Base-by-base conservation (phyloP, 139 green algal species). In the Mychonastes homosphaera region DNA sequence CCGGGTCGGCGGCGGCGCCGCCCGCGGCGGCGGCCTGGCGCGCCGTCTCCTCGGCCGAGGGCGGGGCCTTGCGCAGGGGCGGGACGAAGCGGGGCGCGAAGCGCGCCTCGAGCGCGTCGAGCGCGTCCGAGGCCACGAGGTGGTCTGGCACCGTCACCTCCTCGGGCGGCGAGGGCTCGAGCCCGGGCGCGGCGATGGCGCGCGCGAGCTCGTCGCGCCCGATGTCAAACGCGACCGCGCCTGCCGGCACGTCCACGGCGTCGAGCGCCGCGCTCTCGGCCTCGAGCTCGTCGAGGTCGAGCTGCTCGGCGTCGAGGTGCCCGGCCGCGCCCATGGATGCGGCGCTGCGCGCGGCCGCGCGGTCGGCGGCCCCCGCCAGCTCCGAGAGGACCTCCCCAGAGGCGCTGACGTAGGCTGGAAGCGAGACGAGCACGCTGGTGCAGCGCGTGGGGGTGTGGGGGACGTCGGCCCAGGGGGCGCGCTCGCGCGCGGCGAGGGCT, bases 61-160 rank as follows among this genome's bases (percentile, higher is more conserved):
- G n/a, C n/a, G n/a, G n/a, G n/a, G n/a, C n/a, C n/a, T n/a, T n/a
- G n/a, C n/a, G n/a, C n/a, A n/a, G n/a, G n/a, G n/a, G n/a, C 0
- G 80, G 71, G 46, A 97, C 80, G 65, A 86, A 96, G 21, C 41
- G n/a, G 0, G 92, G 91, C 56, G 70, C 44, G 6, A n/a, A n/a
- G n/a, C n/a, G n/a, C n/a, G n/a, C n/a, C n/a, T n/a, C n/a, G n/a
- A n/a, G 33, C 34, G 30, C 50, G 35, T 73, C 64, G 30, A 91
- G 30, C 34, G 79, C 67, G n/a, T 82, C 78, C 2, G 71, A 51
- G 2, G 79, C 41, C n/a, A 98, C 67, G 40, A 98, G 74, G 12
- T 65, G 53, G 9, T 87, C 65, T 2, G 90, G 90, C 19, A 92
- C 76, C 28, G 89, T 81, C 27, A 98, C 65, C 21, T 98, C 85